Conservation (phyloP, 2,329 filamentous ascomycete genomes). For the Nemania bipapillata region DNA sequence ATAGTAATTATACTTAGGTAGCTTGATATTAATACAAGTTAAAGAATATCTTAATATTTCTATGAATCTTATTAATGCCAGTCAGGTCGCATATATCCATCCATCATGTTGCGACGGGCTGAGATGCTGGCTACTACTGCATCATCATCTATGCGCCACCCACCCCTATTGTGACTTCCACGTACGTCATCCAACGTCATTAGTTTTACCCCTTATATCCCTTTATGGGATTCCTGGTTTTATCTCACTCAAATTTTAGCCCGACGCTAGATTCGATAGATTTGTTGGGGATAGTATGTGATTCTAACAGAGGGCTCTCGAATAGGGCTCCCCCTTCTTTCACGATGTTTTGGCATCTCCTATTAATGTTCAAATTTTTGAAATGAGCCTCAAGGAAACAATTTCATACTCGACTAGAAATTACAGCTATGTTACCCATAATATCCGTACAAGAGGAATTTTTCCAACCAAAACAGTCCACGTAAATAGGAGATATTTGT, state of each 20-base stretch:
- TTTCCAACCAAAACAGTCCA: not conserved
- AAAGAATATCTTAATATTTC: not conserved
- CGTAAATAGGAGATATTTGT: conserved; percentile 2
- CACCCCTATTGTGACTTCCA: conserved; percentile 26
- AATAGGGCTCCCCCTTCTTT: no score
- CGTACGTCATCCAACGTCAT: conserved; percentile 42
- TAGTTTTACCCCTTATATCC: not conserved
- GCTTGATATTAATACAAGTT: not conserved
- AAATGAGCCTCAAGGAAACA: not conserved
- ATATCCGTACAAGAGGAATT: conserved; percentile 6
- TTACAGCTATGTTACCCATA: not conserved
- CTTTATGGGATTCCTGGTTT: conserved; percentile 26
- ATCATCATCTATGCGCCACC: conserved; percentile 25
- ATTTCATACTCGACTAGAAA: not conserved
- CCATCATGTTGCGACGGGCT: not conserved
- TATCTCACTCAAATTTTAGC: not conserved
- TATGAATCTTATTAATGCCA: not conserved
- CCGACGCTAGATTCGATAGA: not conserved
- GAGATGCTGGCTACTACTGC: conserved; percentile 21
- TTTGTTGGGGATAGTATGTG: no score
- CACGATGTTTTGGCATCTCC: no score
- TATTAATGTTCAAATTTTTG: no score
- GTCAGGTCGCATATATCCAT: not conserved
- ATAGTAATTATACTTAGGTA: conserved; percentile 18
- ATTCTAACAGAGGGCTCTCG: not conserved